Percentiles rank a stretch among this genome's conserved stretches.
phyloP scores from a whole-genome alignment of 129 eudicot genomes.

The Tanacetum coccineum region DNA sequence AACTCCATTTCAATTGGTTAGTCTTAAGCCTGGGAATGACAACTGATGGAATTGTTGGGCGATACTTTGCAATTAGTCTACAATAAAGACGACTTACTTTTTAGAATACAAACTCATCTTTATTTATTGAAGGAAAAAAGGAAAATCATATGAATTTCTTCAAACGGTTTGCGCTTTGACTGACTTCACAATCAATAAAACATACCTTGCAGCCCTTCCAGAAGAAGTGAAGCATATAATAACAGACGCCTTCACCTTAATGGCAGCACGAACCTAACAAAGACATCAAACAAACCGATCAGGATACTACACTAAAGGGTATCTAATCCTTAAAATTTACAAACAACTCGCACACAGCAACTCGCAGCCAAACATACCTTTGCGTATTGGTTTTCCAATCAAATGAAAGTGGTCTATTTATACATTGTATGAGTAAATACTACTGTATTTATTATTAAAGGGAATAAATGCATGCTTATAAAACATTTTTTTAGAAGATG shows the following conservation, averaged over 20 bases:
- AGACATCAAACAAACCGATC: constrained; percentile 4
- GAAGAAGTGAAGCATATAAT: constrained; percentile 67
- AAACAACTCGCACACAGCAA: too few species aligned
- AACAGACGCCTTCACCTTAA: constrained; percentile 66
- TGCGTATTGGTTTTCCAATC: too few species aligned
- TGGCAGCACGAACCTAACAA: constrained; percentile 57
- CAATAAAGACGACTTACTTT: constrained; percentile 7
- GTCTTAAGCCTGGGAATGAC: constrained; percentile 67
- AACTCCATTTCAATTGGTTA: constrained; percentile 60
- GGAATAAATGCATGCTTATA: too few species aligned
- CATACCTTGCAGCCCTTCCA: constrained; percentile 63
- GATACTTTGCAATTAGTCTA: constrained; percentile 70
- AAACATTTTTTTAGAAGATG: too few species aligned
- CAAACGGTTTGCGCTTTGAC: not conserved
- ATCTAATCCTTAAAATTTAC: not conserved
- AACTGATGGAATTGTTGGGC: constrained; percentile 75
- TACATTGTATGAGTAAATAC: too few species aligned
- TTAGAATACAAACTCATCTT: too few species aligned
- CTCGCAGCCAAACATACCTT: too few species aligned
- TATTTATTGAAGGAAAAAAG: too few species aligned
- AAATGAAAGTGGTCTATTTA: too few species aligned
- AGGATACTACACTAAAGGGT: not conserved
- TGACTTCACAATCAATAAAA: not conserved
- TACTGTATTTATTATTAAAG: too few species aligned
- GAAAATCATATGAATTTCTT: too few species aligned